Conservation (phyloP, 2,329 filamentous ascomycete genomes). For the Juglanconis juglandina region DNA sequence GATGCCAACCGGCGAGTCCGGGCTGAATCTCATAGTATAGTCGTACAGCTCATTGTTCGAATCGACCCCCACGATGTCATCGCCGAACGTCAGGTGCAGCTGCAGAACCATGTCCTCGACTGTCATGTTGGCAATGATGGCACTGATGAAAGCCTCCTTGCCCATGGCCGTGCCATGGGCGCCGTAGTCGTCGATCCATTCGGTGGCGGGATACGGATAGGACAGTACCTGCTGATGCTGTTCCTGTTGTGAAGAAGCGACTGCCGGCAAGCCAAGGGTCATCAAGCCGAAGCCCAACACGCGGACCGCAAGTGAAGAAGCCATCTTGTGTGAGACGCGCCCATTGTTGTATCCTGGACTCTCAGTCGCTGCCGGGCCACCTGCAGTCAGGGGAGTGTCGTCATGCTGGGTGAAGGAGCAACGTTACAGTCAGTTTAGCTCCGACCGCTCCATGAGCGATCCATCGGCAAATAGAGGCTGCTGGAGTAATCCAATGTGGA, state of each 20-base stretch:
- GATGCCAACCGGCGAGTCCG: constrained; percentile 36
- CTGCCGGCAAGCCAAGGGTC: not conserved
- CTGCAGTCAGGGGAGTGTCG: not conserved
- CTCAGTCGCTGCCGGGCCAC: no score
- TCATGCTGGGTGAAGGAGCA: not conserved
- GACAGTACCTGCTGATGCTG: not conserved
- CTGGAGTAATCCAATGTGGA: not conserved
- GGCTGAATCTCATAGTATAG: constrained; percentile 33
- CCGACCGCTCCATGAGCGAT: not conserved
- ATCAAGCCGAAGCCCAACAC: not conserved
- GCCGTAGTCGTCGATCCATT: constrained; percentile 8
- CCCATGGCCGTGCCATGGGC: constrained; percentile 9
- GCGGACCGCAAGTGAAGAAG: not conserved
- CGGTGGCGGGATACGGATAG: constrained; percentile 6
- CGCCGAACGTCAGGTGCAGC: constrained; percentile 42
- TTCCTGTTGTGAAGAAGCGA: not conserved
- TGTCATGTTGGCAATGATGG: constrained; percentile 30
- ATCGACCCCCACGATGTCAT: constrained; percentile 36
- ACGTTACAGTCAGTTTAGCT: constrained; percentile 3
- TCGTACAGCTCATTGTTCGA: constrained; percentile 38
- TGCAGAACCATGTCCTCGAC: constrained; percentile 35
- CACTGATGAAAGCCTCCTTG: constrained; percentile 26
- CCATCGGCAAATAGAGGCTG: not conserved
- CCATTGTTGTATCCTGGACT: not conserved
- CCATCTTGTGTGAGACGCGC: not conserved